Evolutionary conservation across 2,329 filamentous ascomycete genomes (phyloP), one percentile per base, ranked within the genome.

Genomic region (Pseudomassariella vexata): DNA sequence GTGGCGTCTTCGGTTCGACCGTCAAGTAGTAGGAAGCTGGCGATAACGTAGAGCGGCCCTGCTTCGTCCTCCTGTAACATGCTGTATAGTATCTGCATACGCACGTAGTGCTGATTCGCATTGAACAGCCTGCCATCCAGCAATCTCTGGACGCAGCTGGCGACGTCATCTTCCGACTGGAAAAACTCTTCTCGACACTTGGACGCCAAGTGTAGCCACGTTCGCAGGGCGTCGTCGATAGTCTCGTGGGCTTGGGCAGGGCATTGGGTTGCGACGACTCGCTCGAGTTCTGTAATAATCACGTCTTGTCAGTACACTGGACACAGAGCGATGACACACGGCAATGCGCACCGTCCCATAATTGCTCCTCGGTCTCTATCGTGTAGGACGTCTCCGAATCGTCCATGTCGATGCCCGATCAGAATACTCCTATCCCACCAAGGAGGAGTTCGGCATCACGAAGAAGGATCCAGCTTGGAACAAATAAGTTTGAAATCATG

Each of bases 11-110:
- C 76, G 25, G 73, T 66, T 38, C 82, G 81, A 25, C 90, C 92
- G 57, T 96, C 89, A 48, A 90, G 82, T 15, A 96, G 75, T 20
- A 98, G 72, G 48, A 95, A 81, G 40, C 82, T 87, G 16, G 82
- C 76, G 38, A 94, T 85, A 38, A 88, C 71, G 56, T 94, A 85
- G 28, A 98, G 68, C n/a, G 80, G 77, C 20, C 77, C 75, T 12
- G 76, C 62, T 44, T 94, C 85, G 50, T 95, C 89, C 62, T 96
- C 92, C 70, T 95, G 72, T 44, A 95, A 64, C 32, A 98, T 68
- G 56, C 87, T 89, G 60, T 94, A 88, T 44, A 96, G 79, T 50
- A 98, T 87, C 63, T 96, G 92, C 26, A 78, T 84, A 41, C 90
- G 85, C 41, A 96, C 85, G 60, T 98, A 96, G 36, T 87, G 82